Conservation (phyloP, 2,329 filamentous ascomycete genomes). For the Claviceps pusilla region DNA sequence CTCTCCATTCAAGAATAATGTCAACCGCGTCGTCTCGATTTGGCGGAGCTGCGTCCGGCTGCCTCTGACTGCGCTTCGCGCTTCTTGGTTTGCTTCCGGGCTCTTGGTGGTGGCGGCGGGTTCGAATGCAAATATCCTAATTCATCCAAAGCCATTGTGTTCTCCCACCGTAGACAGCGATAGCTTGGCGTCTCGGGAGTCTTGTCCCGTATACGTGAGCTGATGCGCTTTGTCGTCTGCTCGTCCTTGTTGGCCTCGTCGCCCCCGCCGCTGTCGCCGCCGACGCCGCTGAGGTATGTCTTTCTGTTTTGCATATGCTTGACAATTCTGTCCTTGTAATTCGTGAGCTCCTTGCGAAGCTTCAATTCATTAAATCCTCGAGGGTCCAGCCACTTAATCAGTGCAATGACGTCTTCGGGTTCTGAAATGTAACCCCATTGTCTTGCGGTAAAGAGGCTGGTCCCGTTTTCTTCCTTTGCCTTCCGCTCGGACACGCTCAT, state of each 20-base stretch:
- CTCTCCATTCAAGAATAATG: neutral
- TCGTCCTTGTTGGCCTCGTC: slow-evolving; percentile 25
- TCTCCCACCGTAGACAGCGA: slow-evolving; percentile 39
- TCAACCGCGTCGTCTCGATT: slow-evolving; percentile 16
- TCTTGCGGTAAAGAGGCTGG: slow-evolving; percentile 57
- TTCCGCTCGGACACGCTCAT: slow-evolving; percentile 80
- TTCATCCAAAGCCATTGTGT: slow-evolving; percentile 41
- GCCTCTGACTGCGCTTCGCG: slow-evolving; percentile 27
- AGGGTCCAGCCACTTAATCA: slow-evolving; percentile 79
- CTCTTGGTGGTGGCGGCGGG: slow-evolving; percentile 34
- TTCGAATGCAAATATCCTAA: slow-evolving; percentile 43
- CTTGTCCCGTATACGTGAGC: slow-evolving; percentile 30
- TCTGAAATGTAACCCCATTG: slow-evolving; percentile 92
- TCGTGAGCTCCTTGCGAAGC: slow-evolving; percentile 70
- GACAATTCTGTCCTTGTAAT: slow-evolving; percentile 60
- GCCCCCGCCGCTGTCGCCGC: slow-evolving; percentile 23
- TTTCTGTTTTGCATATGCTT: slow-evolving; percentile 69
- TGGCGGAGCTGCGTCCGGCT: slow-evolving; percentile 14
- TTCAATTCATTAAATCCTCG: slow-evolving; percentile 76
- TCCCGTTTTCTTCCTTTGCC: slow-evolving; percentile 67
- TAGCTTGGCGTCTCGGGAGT: slow-evolving; percentile 31
- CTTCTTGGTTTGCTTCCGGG: slow-evolving; percentile 37
- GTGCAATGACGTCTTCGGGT: slow-evolving; percentile 57
- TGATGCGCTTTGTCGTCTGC: slow-evolving; percentile 24
- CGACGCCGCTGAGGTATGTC: slow-evolving; percentile 41